A percentile compares a stretch with the other conserved stretches of the same genome.
Evolutionary conservation across 2,329 filamentous ascomycete genomes (phyloP).

Genomic region (Nemania sp.): DNA sequence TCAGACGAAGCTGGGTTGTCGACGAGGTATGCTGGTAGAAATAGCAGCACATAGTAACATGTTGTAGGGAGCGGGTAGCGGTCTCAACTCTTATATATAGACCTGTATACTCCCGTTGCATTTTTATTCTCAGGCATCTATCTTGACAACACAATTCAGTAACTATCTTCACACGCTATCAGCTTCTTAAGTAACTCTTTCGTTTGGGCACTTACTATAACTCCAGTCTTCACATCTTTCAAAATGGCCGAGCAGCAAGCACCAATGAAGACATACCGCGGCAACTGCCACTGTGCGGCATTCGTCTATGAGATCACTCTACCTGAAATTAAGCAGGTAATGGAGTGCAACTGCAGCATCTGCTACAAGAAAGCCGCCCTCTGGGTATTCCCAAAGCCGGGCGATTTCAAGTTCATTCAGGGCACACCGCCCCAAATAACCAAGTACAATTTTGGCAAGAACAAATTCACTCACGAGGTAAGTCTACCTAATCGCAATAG

Average conservation of each 20-base stretch:
- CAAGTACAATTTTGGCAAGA: constrained; percentile 41
- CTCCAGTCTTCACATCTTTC: background rate
- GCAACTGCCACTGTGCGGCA: constrained; percentile 61
- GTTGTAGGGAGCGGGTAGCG: no score
- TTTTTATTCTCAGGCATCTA: no score
- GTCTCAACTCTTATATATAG: no score
- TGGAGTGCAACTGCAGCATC: constrained; percentile 69
- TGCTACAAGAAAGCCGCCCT: constrained; percentile 56
- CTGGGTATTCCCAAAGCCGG: constrained; percentile 38
- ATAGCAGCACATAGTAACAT: no score
- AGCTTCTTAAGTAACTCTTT: background rate
- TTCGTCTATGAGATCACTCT: constrained; percentile 56
- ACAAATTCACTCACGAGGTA: constrained; percentile 48
- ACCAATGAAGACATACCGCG: constrained; percentile 50
- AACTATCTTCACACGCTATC: background rate
- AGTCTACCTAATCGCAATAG: background rate
- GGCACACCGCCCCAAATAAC: constrained; percentile 47
- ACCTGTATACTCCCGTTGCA: background rate
- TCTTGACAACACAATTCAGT: background rate
- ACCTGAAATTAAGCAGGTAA: constrained; percentile 60
- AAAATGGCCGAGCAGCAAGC: constrained; percentile 30
- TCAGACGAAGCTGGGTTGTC: background rate
- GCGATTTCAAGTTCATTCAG: constrained; percentile 50
- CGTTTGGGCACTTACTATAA: background rate
- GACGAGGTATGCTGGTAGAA: no score